Evolutionary conservation across 2,329 filamentous ascomycete genomes (phyloP).

Genomic region (Pseudogymnoascus sp.): DNA sequence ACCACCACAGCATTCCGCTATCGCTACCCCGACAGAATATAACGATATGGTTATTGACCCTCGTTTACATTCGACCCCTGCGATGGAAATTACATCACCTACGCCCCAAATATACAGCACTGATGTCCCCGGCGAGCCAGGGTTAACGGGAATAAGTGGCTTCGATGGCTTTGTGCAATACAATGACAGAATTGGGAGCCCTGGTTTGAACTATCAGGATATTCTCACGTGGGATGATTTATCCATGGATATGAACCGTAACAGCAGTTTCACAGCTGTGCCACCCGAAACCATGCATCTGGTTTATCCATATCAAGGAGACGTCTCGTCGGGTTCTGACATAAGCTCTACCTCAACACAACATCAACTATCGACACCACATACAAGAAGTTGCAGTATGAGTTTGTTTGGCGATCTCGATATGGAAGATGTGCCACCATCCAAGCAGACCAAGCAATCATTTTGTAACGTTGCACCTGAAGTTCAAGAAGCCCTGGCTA

Average conservation of each 20-base stretch:
- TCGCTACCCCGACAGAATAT: neutral
- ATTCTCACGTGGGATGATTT: slow-evolving; percentile 40
- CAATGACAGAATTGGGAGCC: slow-evolving; percentile 30
- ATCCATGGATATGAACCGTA: slow-evolving; percentile 38
- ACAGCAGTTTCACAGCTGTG: slow-evolving; percentile 30
- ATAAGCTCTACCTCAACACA: slow-evolving; percentile 35
- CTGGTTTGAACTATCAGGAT: slow-evolving; percentile 37
- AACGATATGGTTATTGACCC: neutral
- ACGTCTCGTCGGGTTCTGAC: slow-evolving; percentile 38
- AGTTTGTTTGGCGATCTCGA: slow-evolving; percentile 37
- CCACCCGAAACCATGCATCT: slow-evolving; percentile 31
- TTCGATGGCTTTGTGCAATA: slow-evolving; percentile 40
- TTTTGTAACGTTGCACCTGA: slow-evolving; percentile 31
- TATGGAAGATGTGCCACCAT: neutral
- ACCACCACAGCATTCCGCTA: neutral
- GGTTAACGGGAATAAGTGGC: slow-evolving; percentile 28
- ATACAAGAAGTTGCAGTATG: slow-evolving; percentile 43
- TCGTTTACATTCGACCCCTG: neutral
- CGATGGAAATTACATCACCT: neutral
- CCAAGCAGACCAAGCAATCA: neutral
- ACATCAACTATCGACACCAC: slow-evolving; percentile 32
- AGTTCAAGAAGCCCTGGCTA: slow-evolving; percentile 40
- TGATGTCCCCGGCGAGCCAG: slow-evolving; percentile 33
- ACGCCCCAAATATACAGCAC: slow-evolving; percentile 31
- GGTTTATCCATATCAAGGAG: slow-evolving; percentile 19